phyloP scores from a whole-genome alignment of 2,329 filamentous ascomycete species.

The Clonostachys sp. region DNA sequence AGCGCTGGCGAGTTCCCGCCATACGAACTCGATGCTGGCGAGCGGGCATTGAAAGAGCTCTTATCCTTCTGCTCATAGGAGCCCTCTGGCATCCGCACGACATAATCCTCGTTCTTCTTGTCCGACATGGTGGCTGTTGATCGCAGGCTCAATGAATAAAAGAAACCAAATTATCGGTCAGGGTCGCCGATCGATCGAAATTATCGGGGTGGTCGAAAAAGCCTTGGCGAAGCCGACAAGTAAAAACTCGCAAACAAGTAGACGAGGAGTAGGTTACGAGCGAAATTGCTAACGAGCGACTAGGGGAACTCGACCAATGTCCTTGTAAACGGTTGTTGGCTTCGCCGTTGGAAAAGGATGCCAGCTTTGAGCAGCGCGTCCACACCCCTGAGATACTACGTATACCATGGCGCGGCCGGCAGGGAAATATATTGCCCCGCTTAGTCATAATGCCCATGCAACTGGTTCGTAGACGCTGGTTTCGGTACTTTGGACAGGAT shows the following conservation, averaged over 20 bases:
- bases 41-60: conserved; percentile 39
- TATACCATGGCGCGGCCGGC: background rate
- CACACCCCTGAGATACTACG: background rate
- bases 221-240: too few species aligned
- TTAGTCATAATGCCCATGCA: background rate
- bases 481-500: too few species aligned
- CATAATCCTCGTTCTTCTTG: conserved; percentile 83
- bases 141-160: background rate
- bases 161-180: too few species aligned
- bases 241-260: too few species aligned
- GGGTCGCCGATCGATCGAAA: too few species aligned
- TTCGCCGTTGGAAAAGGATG: background rate
- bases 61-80: conserved; percentile 43
- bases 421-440: background rate
- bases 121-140: conserved; percentile 60
- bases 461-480: too few species aligned
- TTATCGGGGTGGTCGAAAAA: too few species aligned
- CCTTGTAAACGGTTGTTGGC: background rate
- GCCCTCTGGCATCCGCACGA: conserved; percentile 64
- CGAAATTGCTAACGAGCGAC: background rate
- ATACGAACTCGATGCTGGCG: conserved; percentile 9
- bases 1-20: conserved; percentile 5
- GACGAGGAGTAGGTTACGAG: background rate
- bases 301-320: background rate
- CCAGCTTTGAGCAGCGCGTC: background rate